phyloP scores from a whole-genome alignment of 2,329 filamentous ascomycete species.

The Pseudomassariella vexata region DNA sequence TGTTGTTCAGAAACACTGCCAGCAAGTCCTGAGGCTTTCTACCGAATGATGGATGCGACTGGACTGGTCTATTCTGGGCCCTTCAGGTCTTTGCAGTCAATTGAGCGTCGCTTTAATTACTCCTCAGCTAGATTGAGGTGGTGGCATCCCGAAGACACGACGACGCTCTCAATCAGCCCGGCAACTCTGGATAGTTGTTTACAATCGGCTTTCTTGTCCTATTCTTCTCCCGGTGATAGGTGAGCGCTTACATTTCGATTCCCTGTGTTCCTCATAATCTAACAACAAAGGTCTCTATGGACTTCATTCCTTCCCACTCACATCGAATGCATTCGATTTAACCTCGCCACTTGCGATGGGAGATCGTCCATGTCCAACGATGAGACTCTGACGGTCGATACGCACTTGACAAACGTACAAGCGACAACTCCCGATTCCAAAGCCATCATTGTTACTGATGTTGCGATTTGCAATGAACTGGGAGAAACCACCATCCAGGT shows the following conservation, averaged over 20 bases:
- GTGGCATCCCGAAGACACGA: slow-evolving; percentile 30
- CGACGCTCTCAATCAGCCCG: slow-evolving; percentile 28
- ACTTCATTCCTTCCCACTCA: slow-evolving; percentile 32
- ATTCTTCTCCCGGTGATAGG: slow-evolving; percentile 33
- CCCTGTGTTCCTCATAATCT: background rate
- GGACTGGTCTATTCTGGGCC: slow-evolving; percentile 34
- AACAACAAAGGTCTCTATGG: slow-evolving; percentile 29
- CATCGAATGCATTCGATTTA: slow-evolving; percentile 31
- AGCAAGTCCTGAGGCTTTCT: slow-evolving; percentile 28
- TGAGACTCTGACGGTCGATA: slow-evolving; percentile 27
- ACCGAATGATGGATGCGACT: slow-evolving; percentile 32
- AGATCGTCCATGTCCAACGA: slow-evolving; percentile 7
- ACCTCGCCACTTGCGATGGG: slow-evolving; percentile 21
- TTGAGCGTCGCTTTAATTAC: slow-evolving; percentile 29
- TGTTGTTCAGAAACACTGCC: slow-evolving; percentile 24
- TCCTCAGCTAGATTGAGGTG: slow-evolving; percentile 24
- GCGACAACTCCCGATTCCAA: slow-evolving; percentile 16
- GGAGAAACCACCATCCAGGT: slow-evolving; percentile 19
- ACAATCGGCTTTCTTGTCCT: slow-evolving; percentile 34
- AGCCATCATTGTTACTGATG: slow-evolving; percentile 22
- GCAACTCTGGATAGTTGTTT: slow-evolving; percentile 36
- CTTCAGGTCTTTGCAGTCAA: slow-evolving; percentile 26
- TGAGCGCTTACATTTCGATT: slow-evolving; percentile 14
- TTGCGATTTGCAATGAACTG: slow-evolving; percentile 20
- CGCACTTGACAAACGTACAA: slow-evolving; percentile 10